A percentile compares a stretch with the other conserved stretches of the same genome.
These are phyloP conservation scores for Rhodotorula diobovata DNA, from an alignment of 768 basidiomycete genomes.

Conservation along the genomic window DNA sequence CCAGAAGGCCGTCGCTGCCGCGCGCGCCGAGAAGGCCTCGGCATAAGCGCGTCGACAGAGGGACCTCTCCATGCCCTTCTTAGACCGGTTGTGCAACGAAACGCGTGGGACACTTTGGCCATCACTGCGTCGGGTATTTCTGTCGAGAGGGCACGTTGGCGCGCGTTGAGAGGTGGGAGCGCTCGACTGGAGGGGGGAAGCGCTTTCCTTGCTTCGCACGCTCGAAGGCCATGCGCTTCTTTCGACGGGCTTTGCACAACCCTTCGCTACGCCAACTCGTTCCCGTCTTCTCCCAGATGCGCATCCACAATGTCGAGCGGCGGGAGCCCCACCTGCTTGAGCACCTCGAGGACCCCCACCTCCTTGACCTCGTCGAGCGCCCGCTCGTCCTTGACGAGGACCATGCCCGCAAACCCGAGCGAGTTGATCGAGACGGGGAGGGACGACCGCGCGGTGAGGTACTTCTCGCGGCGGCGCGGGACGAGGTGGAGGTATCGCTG, in stretches of 20 bases:
- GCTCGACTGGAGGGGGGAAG: neutral
- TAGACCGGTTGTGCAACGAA: neutral
- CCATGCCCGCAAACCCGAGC: slow-evolving; percentile 81
- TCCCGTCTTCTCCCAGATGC: neutral
- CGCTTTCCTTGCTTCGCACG: no score
- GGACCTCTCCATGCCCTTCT: neutral
- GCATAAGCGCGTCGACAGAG: neutral
- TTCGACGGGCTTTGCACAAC: no score
- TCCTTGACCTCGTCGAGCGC: slow-evolving; percentile 67
- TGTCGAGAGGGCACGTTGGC: no score
- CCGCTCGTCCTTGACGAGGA: slow-evolving; percentile 75
- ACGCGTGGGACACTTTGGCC: neutral
- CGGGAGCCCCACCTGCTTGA: slow-evolving; percentile 61
- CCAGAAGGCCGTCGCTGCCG: slow-evolving; percentile 23
- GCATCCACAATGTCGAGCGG: slow-evolving; percentile 43
- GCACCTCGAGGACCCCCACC: slow-evolving; percentile 61
- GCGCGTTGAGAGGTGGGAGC: no score
- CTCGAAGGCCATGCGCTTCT: no score
- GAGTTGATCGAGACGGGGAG: slow-evolving; percentile 67
- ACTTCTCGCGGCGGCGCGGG: slow-evolving; percentile 66
- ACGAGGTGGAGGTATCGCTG: slow-evolving; percentile 79
- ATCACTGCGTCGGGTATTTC: no score
- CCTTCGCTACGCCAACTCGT: neutral
- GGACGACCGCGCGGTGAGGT: slow-evolving; percentile 43
- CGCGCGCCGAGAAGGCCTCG: neutral